These are phyloP conservation scores for Chloromonas sp. DNA, from an alignment of 163 green algal genomes.

Conservation along the genomic window DNA sequence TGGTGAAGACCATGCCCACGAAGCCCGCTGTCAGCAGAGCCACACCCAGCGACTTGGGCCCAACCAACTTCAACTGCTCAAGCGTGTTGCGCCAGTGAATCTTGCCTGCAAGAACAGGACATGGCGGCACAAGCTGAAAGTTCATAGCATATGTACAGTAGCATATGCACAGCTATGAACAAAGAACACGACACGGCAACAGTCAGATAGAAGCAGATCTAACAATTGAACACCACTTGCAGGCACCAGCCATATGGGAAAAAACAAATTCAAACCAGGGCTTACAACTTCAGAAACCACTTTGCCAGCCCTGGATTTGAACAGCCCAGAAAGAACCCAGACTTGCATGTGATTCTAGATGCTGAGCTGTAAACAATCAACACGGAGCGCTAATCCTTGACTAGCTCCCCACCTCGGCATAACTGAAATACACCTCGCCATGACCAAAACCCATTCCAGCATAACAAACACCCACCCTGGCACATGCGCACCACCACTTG, in stretches of 20 bases:
- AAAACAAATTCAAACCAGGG: too few relatives aligned
- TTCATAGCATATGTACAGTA: too few relatives aligned
- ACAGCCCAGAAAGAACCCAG: too few relatives aligned
- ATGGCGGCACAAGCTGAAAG: not conserved
- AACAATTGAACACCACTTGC: not conserved
- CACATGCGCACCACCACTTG: conserved; percentile 78
- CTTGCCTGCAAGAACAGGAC: conserved; percentile 58
- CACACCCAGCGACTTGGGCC: conserved; percentile 88
- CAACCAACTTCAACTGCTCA: conserved; percentile 91
- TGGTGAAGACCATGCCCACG: conserved; percentile 99
- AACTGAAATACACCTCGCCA: too few relatives aligned
- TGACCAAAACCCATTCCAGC: not conserved
- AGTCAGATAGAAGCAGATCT: not conserved
- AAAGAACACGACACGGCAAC: not conserved
- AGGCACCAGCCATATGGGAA: too few relatives aligned
- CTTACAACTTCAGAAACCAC: too few relatives aligned
- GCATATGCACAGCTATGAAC: not conserved
- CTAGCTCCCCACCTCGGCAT: too few relatives aligned
- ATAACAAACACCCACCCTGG: conserved; percentile 41
- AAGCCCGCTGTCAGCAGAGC: conserved; percentile 93
- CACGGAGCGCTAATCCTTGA: too few relatives aligned
- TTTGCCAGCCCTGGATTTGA: too few relatives aligned
- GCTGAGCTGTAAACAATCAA: too few relatives aligned
- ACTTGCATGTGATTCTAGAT: too few relatives aligned
- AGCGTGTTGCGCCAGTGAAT: conserved; percentile 88